These are phyloP conservation scores for Podospora australis DNA, from an alignment of 495 filamentous ascomycete species.

Conservation along the genomic window DNA sequence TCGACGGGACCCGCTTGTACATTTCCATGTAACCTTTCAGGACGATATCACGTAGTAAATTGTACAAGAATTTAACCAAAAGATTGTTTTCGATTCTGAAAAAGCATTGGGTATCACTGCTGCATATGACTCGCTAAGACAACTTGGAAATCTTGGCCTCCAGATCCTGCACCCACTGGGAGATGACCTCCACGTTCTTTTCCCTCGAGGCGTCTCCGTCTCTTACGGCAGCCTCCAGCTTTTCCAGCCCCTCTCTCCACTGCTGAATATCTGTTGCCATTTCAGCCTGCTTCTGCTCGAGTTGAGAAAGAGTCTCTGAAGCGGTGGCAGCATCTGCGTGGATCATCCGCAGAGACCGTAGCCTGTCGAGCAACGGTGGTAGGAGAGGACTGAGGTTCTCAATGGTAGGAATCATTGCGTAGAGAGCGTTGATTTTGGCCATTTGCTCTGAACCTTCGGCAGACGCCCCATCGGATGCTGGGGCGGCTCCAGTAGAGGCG, in stretches of 20 bases:
- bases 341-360: constrained; percentile 75
- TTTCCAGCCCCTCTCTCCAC: constrained; percentile 78
- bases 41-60: too few relatives aligned
- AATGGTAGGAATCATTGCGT: constrained; percentile 81
- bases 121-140: constrained; percentile 20
- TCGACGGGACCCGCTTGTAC: neutral
- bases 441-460: constrained; percentile 57
- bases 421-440: constrained; percentile 87
- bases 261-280: constrained; percentile 76
- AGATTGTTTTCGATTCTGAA: neutral
- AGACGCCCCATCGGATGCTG: constrained; percentile 23
- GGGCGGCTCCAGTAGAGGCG: constrained; percentile 38
- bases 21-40: too few relatives aligned
- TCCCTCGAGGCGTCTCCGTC: constrained; percentile 63
- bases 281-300: constrained; percentile 74
- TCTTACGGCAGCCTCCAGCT: constrained; percentile 66
- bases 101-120: constrained; percentile 25
- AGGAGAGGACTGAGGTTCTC: constrained; percentile 79
- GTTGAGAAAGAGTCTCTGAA: constrained; percentile 63
- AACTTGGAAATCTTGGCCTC: constrained; percentile 65
- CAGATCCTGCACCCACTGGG: constrained; percentile 82
- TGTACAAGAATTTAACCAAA: too few relatives aligned
- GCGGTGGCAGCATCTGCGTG: constrained; percentile 86
- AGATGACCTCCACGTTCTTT: constrained; percentile 71
- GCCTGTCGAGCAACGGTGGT: constrained; percentile 75